Conservation (phyloP, 139 green algal species). For the Ettlia oleoabundans region DNA sequence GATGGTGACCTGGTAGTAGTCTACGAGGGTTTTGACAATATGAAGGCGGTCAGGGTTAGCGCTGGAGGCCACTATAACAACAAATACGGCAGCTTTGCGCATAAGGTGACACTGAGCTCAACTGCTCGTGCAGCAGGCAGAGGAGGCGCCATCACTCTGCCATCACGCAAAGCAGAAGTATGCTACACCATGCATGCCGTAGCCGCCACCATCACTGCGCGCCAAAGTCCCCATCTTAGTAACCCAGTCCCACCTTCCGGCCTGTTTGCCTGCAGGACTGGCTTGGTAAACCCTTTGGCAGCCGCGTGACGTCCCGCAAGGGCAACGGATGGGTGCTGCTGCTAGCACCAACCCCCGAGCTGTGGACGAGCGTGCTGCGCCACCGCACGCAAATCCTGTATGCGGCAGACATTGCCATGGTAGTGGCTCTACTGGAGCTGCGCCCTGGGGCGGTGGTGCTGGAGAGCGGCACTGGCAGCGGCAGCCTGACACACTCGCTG, state of each 20-base stretch:
- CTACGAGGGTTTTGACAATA: constrained; percentile 78
- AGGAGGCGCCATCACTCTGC: too few species aligned
- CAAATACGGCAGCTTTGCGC: constrained; percentile 67
- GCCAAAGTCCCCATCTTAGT: not conserved
- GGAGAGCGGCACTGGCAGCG: constrained; percentile 94
- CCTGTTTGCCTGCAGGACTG: constrained; percentile 68
- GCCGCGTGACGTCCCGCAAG: constrained; percentile 54
- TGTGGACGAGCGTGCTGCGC: constrained; percentile 88
- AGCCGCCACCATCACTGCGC: not conserved
- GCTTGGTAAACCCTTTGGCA: constrained; percentile 83
- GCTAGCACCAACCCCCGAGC: constrained; percentile 85
- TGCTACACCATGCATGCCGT: not conserved
- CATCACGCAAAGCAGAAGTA: too few species aligned
- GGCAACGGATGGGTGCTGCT: constrained; percentile 76
- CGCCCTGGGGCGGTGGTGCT: constrained; percentile 79
- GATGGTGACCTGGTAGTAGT: constrained; percentile 84
- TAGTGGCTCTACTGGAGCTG: constrained; percentile 84
- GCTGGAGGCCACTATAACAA: constrained; percentile 53
- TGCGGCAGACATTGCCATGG: constrained; percentile 82
- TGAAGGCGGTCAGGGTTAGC: constrained; percentile 71
- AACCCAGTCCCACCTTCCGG: not conserved
- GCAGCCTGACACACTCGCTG: constrained; percentile 91
- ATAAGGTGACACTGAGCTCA: too few species aligned
- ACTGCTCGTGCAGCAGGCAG: too few species aligned
- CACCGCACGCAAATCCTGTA: constrained; percentile 93